phyloP scores from a whole-genome alignment of 306 rosid genomes.

The Argentina anserina region DNA sequence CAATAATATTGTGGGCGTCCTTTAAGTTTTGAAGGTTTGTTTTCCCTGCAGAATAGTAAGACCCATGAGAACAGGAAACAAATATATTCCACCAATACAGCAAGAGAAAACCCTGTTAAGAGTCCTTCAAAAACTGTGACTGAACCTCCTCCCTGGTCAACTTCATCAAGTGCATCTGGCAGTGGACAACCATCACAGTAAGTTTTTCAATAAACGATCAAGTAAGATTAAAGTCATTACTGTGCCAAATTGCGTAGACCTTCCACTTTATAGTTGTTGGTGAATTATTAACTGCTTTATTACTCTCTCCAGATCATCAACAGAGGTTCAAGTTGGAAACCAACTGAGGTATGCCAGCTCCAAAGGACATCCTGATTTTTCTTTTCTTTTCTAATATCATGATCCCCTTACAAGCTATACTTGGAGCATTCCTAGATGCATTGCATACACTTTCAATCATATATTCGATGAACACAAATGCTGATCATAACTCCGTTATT shows the following conservation, averaged over 20 bases:
- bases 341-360: conserved; percentile 65
- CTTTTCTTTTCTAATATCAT: neutral
- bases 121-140: conserved; percentile 53
- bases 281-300: conserved; percentile 8
- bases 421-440: neutral
- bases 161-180: conserved; percentile 40
- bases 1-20: neutral
- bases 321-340: conserved; percentile 67
- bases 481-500: neutral
- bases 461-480: too few species aligned
- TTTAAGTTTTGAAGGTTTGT: neutral
- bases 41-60: conserved; percentile 62
- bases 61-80: conserved; percentile 90
- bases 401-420: neutral
- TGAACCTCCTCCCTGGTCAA: conserved; percentile 92
- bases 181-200: conserved; percentile 48
- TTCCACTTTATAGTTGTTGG: conserved; percentile 19
- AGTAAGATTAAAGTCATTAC: neutral
- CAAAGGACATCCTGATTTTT: too few species aligned
- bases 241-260: neutral
- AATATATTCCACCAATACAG: conserved; percentile 64
- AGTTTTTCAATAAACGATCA: conserved; percentile 23
- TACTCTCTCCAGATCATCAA: conserved; percentile 48
- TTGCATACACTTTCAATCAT: neutral
- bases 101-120: conserved; percentile 68